Evolutionary conservation across 495 filamentous ascomycete genomes (phyloP), one percentile per base, ranked within the genome.

Genomic region (Chaetomium fimeti): DNA sequence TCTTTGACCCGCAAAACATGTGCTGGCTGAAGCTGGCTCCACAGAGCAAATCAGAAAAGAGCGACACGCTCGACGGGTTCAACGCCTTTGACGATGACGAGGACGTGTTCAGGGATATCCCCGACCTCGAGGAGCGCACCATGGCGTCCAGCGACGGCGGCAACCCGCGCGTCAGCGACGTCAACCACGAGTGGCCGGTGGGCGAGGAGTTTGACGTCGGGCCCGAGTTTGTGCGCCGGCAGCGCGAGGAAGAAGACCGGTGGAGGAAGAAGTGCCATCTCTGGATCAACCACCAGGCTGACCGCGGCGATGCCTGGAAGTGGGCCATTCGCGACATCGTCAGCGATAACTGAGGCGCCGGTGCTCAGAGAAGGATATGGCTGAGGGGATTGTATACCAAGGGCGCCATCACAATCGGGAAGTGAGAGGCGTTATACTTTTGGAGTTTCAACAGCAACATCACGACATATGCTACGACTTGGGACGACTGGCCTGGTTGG

Each of bases 191-290:
- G 69, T 91, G 89, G 84, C 83, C 91, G 32, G 90, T 95, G 28
- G 92, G 91, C 15, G 94, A 98, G 75, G 94, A 98, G 74, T 98
- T 98, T 72, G 94, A 98, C 74, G 90, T 98, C 53, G 94, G 94
- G 1, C 95, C 95, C 6, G 91, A 92, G 76, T 98, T 97, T 72
- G 88, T 98, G 55, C 84, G 87, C 66, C 83, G 91, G 45, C 93
- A 97, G 74, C 78, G 89, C 60, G 92, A 92, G 64, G 94, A 98
- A 75, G 94, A 98, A 77, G 88, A 89, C 57, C 83, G 89, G 67
- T 98, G 94, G 95, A 83, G 88, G 67, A 84, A 86, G 73, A 91
- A 91, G 74, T 89, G 91, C 52, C 86, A 87, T 64, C 86, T 83
- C 55, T 98, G 95, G 94, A 77, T 88, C 42, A 77, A 71, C 54